Conservation (phyloP, 306 rosid genomes). For the Rubus parviflorus region DNA sequence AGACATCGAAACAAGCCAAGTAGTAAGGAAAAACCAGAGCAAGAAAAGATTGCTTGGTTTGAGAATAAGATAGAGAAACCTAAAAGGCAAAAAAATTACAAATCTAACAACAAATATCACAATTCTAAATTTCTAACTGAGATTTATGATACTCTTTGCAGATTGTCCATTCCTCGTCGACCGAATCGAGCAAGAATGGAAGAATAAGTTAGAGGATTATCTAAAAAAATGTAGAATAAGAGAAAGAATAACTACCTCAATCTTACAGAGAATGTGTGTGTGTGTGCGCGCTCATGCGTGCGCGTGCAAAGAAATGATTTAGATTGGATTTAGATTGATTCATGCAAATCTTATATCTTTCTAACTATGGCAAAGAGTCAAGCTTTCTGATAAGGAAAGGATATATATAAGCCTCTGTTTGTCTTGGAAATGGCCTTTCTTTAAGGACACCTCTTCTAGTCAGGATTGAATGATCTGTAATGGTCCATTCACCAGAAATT, state of each 20-base stretch:
- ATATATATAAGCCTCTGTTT: not conserved
- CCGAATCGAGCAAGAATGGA: not conserved
- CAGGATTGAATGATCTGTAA: not conserved
- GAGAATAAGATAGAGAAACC: not conserved
- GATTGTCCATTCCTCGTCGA: not conserved
- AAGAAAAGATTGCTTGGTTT: conserved; percentile 7
- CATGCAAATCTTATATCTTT: not conserved
- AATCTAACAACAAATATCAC: not conserved
- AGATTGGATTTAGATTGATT: not conserved
- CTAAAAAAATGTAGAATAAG: not conserved
- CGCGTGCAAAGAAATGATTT: not conserved
- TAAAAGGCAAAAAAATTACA: not conserved
- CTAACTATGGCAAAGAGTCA: not conserved
- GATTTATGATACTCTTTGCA: not conserved
- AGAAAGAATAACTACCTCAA: not conserved
- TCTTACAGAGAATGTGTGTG: not conserved
- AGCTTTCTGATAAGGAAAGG: not conserved
- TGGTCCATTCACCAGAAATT: not conserved
- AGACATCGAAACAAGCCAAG: conserved; percentile 22
- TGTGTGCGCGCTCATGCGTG: not conserved
- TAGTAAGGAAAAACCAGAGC: conserved; percentile 9
- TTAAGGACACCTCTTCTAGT: not conserved
- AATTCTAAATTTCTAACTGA: not conserved
- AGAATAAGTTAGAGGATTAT: not conserved
- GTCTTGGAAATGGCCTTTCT: not conserved